Percentiles rank a stretch among this genome's conserved stretches.
Evolutionary conservation across 257 asterid genomes (phyloP).

Genomic region (Voacanga thouarsii): DNA sequence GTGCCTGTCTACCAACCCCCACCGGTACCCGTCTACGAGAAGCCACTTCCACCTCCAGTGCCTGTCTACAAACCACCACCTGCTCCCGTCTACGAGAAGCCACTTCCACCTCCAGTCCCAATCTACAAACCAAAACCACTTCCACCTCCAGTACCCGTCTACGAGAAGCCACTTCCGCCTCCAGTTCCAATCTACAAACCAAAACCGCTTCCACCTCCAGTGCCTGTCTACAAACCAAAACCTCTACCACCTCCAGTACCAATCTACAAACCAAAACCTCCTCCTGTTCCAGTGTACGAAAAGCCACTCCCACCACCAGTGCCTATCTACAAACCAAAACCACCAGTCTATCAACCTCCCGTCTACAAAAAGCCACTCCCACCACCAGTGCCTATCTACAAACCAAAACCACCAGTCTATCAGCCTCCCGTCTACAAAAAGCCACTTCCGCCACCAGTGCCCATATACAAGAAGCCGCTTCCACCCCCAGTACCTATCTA

Average conservation of each 20-base stretch:
- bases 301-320: conserved; percentile 38
- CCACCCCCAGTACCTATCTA: conserved; percentile 37
- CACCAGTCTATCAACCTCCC: conserved; percentile 28
- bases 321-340: conserved; percentile 26
- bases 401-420: conserved; percentile 26
- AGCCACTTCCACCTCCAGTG: conserved; percentile 30
- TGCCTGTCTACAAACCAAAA: conserved; percentile 22
- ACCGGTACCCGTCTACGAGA: too few relatives aligned
- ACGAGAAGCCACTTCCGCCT: conserved; percentile 35
- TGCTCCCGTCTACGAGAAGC: too few relatives aligned
- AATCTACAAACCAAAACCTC: conserved; percentile 14
- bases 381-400: conserved; percentile 27
- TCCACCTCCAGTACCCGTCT: conserved; percentile 25
- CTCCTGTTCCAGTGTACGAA: conserved; percentile 34
- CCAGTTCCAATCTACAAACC: conserved; percentile 30
- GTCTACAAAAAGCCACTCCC: conserved; percentile 19
- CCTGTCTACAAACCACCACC: conserved; percentile 12
- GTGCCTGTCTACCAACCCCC: conserved; percentile 26
- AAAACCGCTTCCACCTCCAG: conserved; percentile 30
- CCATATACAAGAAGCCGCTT: conserved; percentile 17
- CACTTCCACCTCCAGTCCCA: too few relatives aligned
- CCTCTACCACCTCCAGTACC: conserved; percentile 29
- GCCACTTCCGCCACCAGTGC: conserved; percentile 18
- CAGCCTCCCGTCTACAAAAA: conserved; percentile 21
- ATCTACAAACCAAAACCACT: too few relatives aligned